Conservation (phyloP, 805 yeast species). For the Yamadazyma kitorensis region DNA sequence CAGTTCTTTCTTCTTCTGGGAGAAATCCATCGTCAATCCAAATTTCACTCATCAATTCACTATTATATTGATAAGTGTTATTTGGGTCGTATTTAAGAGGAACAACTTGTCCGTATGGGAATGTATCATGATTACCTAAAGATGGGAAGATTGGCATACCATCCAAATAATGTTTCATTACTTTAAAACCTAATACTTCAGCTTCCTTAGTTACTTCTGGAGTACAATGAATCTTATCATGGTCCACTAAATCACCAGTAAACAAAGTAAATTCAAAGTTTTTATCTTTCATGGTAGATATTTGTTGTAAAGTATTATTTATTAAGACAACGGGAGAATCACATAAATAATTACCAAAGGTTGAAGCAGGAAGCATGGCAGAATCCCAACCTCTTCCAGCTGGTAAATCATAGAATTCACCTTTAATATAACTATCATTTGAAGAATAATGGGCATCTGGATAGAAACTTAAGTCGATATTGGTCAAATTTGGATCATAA, state of each 20-base stretch:
- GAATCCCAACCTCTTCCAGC: conserved; percentile 15
- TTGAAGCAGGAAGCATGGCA: conserved; percentile 48
- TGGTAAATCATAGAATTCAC: conserved; percentile 32
- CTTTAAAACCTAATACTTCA: conserved; percentile 66
- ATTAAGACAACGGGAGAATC: conserved; percentile 66
- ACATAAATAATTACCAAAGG: conserved; percentile 60
- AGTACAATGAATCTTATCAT: conserved; percentile 49
- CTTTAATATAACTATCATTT: conserved; percentile 23
- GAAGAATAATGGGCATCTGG: conserved; percentile 25
- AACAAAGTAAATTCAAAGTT: conserved; percentile 59
- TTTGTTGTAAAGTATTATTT: conserved; percentile 49
- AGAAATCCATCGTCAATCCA: conserved; percentile 38
- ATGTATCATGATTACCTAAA: conserved; percentile 70
- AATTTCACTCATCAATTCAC: conserved; percentile 32
- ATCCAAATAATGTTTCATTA: conserved; percentile 50
- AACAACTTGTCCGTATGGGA: conserved; percentile 68
- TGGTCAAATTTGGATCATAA: conserved; percentile 9
- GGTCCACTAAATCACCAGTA: conserved; percentile 75
- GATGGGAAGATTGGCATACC: conserved; percentile 58
- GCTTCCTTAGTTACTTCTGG: conserved; percentile 65
- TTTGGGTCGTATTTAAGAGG: conserved; percentile 32
- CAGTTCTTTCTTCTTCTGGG: conserved; percentile 19
- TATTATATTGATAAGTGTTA: conserved; percentile 34
- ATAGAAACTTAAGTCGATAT: conserved; percentile 11
- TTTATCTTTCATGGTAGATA: conserved; percentile 17